Evolutionary conservation across 495 filamentous ascomycete genomes (phyloP), one percentile per base, ranked within the genome.

Genomic region (Penicillium psychrofluorescens): DNA sequence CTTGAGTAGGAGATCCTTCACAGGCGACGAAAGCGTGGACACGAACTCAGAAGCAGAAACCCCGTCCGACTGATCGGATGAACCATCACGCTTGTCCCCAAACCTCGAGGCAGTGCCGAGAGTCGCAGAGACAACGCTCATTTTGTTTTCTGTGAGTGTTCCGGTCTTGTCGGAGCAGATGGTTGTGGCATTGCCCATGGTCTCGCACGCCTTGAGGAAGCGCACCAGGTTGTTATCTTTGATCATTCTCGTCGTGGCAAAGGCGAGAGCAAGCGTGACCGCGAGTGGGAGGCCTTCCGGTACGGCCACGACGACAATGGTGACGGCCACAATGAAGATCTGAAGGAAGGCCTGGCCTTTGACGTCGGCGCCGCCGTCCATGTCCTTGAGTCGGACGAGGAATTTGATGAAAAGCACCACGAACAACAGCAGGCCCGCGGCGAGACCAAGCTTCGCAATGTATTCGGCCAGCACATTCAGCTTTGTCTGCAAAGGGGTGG

Each of bases 131-230:
- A 94, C 87, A 8, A 89, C 84, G 30, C 79, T 83, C 89, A 95
- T 95, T 67, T 87, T 88, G 55, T 95, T 95, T 61, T 90, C 83
- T 0, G 88, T 92, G n/a, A 97, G 70, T 2, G 91, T 97, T 43
- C 91, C 91, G 0, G 91, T 97, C 62, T 97, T 97, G 68, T 97
- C 91, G 3, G 90, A 95, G 65, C 91, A 97, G 38, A 97, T 87
- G 1, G 88, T 91, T 0, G 90, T 95, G 5, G 91, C 91, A 63
- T 95, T 95, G 15, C 91, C 91, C 91, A 97, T 97, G n/a, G 91
- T 94, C 62, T 97, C 91, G 62, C 91, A 97, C 36, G 91, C 90
- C 53, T 88, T 83, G 33, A 97, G 72, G 43, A 91, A 77, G 27
- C 91, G 86, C 40, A 97, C 91, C 38, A 97, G 63, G 50, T 96